A percentile compares a stretch with the other conserved stretches of the same genome.
phyloP scores from a whole-genome alignment of 179 eudicot species.

The Silene vulgaris region DNA sequence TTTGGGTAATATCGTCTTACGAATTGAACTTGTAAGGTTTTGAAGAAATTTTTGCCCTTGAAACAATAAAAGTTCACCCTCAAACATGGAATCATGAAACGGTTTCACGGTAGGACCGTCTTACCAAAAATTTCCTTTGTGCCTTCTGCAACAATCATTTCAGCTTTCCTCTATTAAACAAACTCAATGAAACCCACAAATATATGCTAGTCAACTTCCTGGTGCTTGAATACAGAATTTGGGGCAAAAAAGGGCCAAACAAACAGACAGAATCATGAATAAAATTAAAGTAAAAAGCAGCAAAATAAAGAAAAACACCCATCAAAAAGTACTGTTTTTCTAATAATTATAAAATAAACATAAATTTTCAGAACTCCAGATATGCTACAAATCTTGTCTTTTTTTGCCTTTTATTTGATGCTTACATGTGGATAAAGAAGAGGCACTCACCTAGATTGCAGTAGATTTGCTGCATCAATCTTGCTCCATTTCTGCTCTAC shows the following conservation, averaged over 20 bases:
- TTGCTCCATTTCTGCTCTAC: not conserved
- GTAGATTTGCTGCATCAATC: not conserved
- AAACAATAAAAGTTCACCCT: not conserved
- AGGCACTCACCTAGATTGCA: constrained; percentile 4
- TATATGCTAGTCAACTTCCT: constrained; percentile 6
- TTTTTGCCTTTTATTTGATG: not conserved
- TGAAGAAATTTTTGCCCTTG: not conserved
- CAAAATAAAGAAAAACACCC: not conserved
- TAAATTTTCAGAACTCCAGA: constrained; percentile 2
- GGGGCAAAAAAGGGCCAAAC: not conserved
- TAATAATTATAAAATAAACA: not conserved
- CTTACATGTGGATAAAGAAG: not conserved
- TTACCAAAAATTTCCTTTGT: not conserved
- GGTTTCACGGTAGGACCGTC: not conserved
- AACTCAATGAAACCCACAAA: not conserved
- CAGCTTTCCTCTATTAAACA: not conserved
- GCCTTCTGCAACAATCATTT: not conserved
- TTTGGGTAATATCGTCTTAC: not conserved
- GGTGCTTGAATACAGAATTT: not conserved
- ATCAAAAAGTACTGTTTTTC: not conserved
- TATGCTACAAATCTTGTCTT: constrained; percentile 10
- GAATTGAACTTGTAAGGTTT: not conserved
- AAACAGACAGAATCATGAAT: constrained; percentile 15
- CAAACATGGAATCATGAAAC: not conserved
- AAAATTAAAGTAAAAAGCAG: constrained; percentile 13